These are phyloP conservation scores for Neonectria magnoliae DNA, from an alignment of 2,329 filamentous ascomycete genomes.

Conservation along the genomic window DNA sequence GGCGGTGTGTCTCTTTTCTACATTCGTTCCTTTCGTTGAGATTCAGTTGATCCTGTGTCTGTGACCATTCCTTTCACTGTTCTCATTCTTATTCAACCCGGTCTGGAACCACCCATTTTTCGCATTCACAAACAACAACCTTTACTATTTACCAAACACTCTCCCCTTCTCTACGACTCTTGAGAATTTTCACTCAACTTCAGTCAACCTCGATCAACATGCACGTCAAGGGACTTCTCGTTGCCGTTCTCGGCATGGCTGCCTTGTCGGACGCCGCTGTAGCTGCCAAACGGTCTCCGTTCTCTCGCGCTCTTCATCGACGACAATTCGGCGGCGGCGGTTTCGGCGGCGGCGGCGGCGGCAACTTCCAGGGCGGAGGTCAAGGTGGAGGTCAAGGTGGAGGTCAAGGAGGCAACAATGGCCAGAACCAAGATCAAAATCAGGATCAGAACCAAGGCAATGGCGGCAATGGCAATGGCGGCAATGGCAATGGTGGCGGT, in stretches of 20 bases:
- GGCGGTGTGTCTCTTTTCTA: conserved; percentile 59
- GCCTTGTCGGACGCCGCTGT: conserved; percentile 57
- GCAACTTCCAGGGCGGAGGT: conserved; percentile 6
- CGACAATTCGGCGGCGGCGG: conserved; percentile 51
- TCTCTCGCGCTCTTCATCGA: conserved; percentile 50
- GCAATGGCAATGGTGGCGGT: conserved; percentile 27
- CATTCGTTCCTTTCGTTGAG: conserved; percentile 58
- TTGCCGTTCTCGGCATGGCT: conserved; percentile 60
- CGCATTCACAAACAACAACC: conserved; percentile 54
- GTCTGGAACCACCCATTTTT: conserved; percentile 60
- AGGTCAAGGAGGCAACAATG: conserved; percentile 31
- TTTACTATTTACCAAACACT: conserved; percentile 20
- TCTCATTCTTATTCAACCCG: conserved; percentile 48
- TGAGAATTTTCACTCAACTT: conserved; percentile 13
- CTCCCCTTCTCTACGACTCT: conserved; percentile 31
- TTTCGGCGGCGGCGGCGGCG: no score
- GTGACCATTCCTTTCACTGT: conserved; percentile 55
- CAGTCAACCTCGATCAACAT: conserved; percentile 51
- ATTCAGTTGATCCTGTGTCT: conserved; percentile 50
- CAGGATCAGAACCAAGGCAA: conserved; percentile 31
- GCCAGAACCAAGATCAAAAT: conserved; percentile 33
- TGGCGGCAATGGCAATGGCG: conserved; percentile 27
- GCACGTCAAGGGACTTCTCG: conserved; percentile 61
- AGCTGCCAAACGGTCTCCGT: conserved; percentile 51
- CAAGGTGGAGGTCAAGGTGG: conserved; percentile 12